phyloP scores from a whole-genome alignment of 2,329 filamentous ascomycete genomes.

The Penicillium sp. region DNA sequence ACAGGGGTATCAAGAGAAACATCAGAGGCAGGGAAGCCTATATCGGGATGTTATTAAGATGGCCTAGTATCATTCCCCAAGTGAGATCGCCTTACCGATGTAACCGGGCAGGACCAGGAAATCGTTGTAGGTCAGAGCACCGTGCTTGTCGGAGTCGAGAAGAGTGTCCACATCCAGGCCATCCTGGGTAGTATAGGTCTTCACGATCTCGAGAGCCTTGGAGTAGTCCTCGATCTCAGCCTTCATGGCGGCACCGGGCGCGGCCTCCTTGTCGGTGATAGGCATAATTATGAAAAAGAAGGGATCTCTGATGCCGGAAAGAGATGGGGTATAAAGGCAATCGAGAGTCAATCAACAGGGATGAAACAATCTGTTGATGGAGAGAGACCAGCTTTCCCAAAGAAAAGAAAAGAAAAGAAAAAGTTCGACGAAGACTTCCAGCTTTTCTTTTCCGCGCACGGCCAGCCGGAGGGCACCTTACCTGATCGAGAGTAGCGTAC shows the following conservation, averaged over 20 bases:
- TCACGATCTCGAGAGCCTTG: conserved; percentile 75
- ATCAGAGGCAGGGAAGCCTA: conserved; percentile 84
- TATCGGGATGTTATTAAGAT: conserved; percentile 17
- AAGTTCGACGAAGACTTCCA: conserved; percentile 31
- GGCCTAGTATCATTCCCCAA: conserved; percentile 17
- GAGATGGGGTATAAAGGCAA: conserved; percentile 16
- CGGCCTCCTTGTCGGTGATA: conserved; percentile 62
- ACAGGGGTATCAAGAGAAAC: conserved; percentile 86
- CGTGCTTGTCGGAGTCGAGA: conserved; percentile 86
- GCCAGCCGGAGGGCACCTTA: conserved; percentile 16
- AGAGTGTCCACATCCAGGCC: conserved; percentile 83
- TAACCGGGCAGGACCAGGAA: conserved; percentile 96
- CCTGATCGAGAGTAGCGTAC: conserved; percentile 24
- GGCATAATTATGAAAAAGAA: conserved; percentile 60
- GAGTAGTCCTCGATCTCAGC: conserved; percentile 67
- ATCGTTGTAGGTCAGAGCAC: conserved; percentile 97
- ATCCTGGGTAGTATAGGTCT: conserved; percentile 76
- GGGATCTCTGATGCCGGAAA: conserved; percentile 30
- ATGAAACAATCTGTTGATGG: conserved; percentile 55
- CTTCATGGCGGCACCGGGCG: conserved; percentile 48
- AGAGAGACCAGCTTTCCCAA: conserved; percentile 60
- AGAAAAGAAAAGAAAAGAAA: conserved; percentile 49
- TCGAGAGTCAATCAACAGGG: conserved; percentile 44
- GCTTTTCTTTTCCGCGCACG: conserved; percentile 25
- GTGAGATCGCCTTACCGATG: conserved; percentile 61